Conservation (phyloP, 1,284 basidiomycete species). For the Ceratobasidium sp. region DNA sequence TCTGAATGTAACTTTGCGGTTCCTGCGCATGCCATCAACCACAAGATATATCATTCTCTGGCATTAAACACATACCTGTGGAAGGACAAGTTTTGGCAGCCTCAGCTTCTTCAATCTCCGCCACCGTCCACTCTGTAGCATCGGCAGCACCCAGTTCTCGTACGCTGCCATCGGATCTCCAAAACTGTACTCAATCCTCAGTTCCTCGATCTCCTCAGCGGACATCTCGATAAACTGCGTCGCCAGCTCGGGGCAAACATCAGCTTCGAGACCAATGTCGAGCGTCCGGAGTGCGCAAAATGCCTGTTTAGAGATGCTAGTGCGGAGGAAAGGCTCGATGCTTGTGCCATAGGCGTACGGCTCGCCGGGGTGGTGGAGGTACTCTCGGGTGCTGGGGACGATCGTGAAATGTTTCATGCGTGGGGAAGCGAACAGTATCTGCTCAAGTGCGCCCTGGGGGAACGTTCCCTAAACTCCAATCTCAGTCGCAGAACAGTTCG, state of each 20-base stretch:
- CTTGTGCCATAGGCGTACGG: slow-evolving; percentile 8
- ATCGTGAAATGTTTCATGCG: slow-evolving; percentile 3
- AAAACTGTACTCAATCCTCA: slow-evolving; percentile 11
- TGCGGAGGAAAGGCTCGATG: slow-evolving; percentile 17
- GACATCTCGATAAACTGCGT: slow-evolving; percentile 10
- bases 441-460: slow-evolving; percentile 1
- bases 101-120: neutral
- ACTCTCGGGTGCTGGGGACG: neutral
- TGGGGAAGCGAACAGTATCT: slow-evolving; percentile 7
- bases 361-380: slow-evolving; percentile 1
- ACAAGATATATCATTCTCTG: no score
- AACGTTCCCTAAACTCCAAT: slow-evolving; percentile 1
- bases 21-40: no score
- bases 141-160: slow-evolving; percentile 2
- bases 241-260: slow-evolving; percentile 8
- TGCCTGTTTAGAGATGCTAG: neutral
- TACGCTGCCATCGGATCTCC: neutral
- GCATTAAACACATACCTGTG: neutral
- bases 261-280: neutral
- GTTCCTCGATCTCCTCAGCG: neutral
- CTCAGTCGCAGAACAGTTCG: neutral
- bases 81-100: neutral
- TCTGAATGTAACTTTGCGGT: no score
- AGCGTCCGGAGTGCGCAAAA: slow-evolving; percentile 7
- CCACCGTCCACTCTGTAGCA: slow-evolving; percentile 17